Evolutionary conservation across 78 protist genomes (phyloP), one percentile per base, ranked within the genome.

Genomic region (Dictyostelium firmibasis): DNA sequence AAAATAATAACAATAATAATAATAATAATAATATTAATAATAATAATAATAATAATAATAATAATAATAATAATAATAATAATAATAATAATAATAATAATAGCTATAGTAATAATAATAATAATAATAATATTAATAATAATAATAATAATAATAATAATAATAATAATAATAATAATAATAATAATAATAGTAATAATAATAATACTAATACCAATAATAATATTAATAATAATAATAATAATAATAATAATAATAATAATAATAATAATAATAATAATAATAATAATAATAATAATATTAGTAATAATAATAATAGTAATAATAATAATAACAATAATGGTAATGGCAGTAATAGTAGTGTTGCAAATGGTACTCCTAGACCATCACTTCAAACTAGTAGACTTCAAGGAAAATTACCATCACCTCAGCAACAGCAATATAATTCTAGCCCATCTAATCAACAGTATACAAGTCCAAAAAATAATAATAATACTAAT

Each of bases 211-310:
- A n/a, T n/a, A n/a, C n/a, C n/a, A n/a, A n/a, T n/a, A n/a, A n/a
- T n/a, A n/a, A n/a, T n/a, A n/a, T n/a, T n/a, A n/a, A n/a, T 70
- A 70, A 31, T 70, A 70, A 72, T 72, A 72, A 35, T 72, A 72
- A 72, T 72, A 72, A 72, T 72, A 72, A 72, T 72, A 33, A 72
- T 72, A 72, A 72, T 35, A 72, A 35, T 72, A 72, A 33, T 35
- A 72, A 72, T 35, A 72, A 72, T 72, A 72, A 72, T 72, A 72
- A 72, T 72, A 33, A 35, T 72, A 72, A 72, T 72, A 74, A 74
- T 74, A 74, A 74, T 36, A 74, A 74, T 74, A 74, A 36, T 18
- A 74, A 74, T 35, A 74, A 36, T 41, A 41, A 36, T 38, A 77
- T n/a, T 41, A 77, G 41, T 41, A 77, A n/a, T 41, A 77, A 41